These are phyloP conservation scores for Kandelia obovata DNA, from an alignment of 345 rosid genomes.

Conservation along the genomic window DNA sequence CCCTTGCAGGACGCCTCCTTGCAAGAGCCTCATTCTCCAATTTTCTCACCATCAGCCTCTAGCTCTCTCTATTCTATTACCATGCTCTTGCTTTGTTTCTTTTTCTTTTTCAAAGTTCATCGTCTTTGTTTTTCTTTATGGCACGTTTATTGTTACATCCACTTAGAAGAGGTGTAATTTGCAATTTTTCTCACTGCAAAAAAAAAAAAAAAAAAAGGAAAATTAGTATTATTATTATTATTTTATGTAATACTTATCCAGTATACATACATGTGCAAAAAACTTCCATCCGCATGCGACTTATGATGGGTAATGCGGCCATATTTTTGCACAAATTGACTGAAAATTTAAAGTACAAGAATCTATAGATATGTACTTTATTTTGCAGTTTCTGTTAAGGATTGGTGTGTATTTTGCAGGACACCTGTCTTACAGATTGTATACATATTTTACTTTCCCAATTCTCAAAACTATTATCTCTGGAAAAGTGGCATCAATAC, in stretches of 20 bases:
- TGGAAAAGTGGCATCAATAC: too few relatives aligned
- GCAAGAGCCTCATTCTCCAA: background rate
- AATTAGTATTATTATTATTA: background rate
- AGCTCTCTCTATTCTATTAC: background rate
- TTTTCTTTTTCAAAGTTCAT: background rate
- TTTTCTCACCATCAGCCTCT: background rate
- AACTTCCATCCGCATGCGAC: constrained; percentile 54
- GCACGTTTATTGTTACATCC: too few relatives aligned
- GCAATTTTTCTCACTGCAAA: too few relatives aligned
- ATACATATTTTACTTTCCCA: background rate
- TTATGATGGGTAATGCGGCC: constrained; percentile 42
- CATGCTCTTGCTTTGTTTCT: background rate
- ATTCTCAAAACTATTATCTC: too few relatives aligned
- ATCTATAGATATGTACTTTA: background rate
- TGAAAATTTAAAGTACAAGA: background rate
- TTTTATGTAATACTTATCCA: background rate
- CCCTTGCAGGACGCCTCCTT: background rate
- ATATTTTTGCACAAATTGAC: constrained; percentile 39
- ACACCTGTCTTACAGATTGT: constrained; percentile 1
- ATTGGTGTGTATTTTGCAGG: background rate
- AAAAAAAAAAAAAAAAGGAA: background rate
- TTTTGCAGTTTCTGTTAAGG: background rate
- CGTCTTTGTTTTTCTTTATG: too few relatives aligned
- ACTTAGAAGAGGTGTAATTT: too few relatives aligned
- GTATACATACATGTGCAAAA: constrained; percentile 26